Evolutionary conservation across 2,329 filamentous ascomycete species (phyloP).

Genomic region (Microdochium paspali): DNA sequence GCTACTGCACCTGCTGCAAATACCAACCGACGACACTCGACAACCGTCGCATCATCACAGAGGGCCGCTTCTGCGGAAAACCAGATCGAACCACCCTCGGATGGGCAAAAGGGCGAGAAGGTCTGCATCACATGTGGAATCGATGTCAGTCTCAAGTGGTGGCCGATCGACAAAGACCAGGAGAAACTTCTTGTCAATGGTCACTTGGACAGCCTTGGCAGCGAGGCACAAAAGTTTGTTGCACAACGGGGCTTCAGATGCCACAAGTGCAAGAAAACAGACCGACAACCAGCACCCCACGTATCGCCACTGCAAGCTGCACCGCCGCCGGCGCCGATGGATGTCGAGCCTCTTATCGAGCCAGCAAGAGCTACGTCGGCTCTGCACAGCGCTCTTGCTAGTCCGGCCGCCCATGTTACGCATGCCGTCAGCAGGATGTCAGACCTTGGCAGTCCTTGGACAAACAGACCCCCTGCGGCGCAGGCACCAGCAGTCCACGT

Average conservation of each 20-base stretch:
- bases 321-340: constrained; percentile 3
- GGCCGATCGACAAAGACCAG: constrained; percentile 44
- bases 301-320: background rate
- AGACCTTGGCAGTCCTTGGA: background rate
- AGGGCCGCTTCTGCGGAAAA: constrained; percentile 16
- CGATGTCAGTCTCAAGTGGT: constrained; percentile 69
- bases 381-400: background rate
- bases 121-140: constrained; percentile 56
- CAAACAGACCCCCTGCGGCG: background rate
- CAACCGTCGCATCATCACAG: constrained; percentile 12
- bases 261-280: constrained; percentile 60
- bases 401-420: background rate
- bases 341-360: background rate
- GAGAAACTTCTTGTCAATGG: constrained; percentile 44
- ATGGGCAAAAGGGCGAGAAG: constrained; percentile 35
- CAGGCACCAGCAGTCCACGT: constrained; percentile 1
- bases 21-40: constrained; percentile 46
- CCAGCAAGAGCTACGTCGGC: background rate
- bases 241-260: constrained; percentile 59
- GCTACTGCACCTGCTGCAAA: constrained; percentile 28
- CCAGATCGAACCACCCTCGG: constrained; percentile 12
- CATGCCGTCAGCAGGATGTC: background rate
- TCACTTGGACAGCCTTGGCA: constrained; percentile 37
- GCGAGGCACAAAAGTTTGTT: constrained; percentile 49
- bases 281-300: constrained; percentile 31